Percentiles rank a stretch among this genome's conserved stretches.
phyloP scores from a whole-genome alignment of 345 rosid species.

The Chamaenerion angustifolium region DNA sequence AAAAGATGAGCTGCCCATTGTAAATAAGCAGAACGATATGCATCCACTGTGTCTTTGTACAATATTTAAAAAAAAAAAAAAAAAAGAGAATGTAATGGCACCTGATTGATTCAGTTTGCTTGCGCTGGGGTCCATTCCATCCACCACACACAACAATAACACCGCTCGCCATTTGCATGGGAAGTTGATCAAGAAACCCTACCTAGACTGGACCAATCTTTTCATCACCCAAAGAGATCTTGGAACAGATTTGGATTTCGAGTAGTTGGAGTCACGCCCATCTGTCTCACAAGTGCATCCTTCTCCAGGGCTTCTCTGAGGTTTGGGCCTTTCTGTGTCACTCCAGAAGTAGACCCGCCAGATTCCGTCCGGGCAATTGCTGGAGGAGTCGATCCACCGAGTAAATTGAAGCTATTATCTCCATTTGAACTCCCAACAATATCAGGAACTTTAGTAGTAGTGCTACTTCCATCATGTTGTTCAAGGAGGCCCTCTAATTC shows the following conservation, averaged over 20 bases:
- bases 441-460: slow-evolving; percentile 16
- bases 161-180: neutral
- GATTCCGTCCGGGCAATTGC: slow-evolving; percentile 4
- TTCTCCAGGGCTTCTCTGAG: slow-evolving; percentile 56
- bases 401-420: slow-evolving; percentile 11
- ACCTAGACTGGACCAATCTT: no score
- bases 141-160: neutral
- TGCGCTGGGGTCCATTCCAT: no score
- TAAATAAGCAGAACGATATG: no score
- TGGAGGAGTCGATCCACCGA: slow-evolving; percentile 18
- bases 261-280: slow-evolving; percentile 76
- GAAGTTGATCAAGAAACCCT: neutral
- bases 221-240: slow-evolving; percentile 60
- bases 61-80: no score
- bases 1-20: no score
- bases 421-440: slow-evolving; percentile 5
- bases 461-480: slow-evolving; percentile 28
- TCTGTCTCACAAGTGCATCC: slow-evolving; percentile 83
- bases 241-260: slow-evolving; percentile 83
- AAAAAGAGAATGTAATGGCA: no score
- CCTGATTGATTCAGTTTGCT: no score
- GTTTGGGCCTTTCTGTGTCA: slow-evolving; percentile 56
- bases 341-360: slow-evolving; percentile 11
- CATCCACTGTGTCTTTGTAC: no score
- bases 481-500: slow-evolving; percentile 79